Base-by-base conservation (phyloP, 306 rosid genomes). In the Trifolium dubium region DNA sequence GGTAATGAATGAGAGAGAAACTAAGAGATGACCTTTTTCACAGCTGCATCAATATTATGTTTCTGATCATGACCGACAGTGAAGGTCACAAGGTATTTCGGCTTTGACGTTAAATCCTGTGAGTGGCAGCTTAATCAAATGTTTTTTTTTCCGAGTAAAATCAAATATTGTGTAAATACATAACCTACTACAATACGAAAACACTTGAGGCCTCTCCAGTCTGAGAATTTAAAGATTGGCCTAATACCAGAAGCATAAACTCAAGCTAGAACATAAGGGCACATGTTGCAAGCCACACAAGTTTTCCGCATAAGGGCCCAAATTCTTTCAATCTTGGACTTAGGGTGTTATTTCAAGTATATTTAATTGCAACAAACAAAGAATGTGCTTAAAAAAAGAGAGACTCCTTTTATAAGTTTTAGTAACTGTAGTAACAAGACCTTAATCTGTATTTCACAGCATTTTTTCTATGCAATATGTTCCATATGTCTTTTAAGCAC, bases 31-130 rank as follows among this genome's bases (percentile, higher is more conserved):
- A 89, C 99, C 97, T 92, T 94, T 87, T 92, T 94, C 80, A 94
- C 95, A n/a, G 94, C 90, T 68, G 92, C 86, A 63, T 89, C 92
- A 75, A 91, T 87, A 74, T 94, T 94, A 28, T 69, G 64, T 82
- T 79, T 92, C 90, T 87, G 99, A 60, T 86, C 80, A 73, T 84
- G 81, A 59, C 99, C 97, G 67, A 94, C 99, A 53, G 99, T 94
- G 82, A 94, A 94, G 82, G 99, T 83, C 61, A 94, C 99, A 39
- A 94, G 96, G 84, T 92, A 94, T 76, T 84, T 90, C 11, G 96
- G 97, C 78, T 87, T 89, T 80, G 55, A 81, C 28, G 87, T 84
- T 71, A 94, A 92, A 81, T 94, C 99, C 99, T 94, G 98, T 81
- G 80, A 80, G 63, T 65, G 71, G 43, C 30, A 75, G 61, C 83